Evolutionary conservation across 2,329 filamentous ascomycete genomes (phyloP), one percentile per base, ranked within the genome.

Genomic region (Arthrobotrys musiformis): DNA sequence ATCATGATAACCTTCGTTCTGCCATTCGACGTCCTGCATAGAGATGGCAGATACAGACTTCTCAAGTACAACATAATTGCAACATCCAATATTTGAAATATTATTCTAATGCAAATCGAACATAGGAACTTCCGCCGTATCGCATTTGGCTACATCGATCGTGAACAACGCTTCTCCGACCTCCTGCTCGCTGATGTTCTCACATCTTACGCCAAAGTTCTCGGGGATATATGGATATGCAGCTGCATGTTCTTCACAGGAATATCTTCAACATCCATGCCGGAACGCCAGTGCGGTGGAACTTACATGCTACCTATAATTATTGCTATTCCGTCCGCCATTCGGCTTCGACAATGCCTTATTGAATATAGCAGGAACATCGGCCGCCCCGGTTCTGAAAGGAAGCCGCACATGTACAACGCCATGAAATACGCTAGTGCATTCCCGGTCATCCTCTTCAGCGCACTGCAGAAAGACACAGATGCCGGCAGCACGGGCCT

Each of bases 91-190:
- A 0, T 13, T 1, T 15, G 28, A 13, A 6, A 15, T 15, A 28
- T 30, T 11, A 19, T 30, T 2, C 35, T 75, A 66, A 73, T 28
- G 8, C 28, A 17, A n/a, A 44, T 13, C 6, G 8, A 13, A 30
- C 30, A 42, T 61, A 80, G 80, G 9, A 94, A 90, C 0, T 85
- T 98, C 50, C 89, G 89, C 77, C 91, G 95, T 70, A 90, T 98
- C 77, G 89, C 89, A 80, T 85, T 97, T 48, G 95, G 95, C 24
- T 94, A 94, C 0, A 87, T 99, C 24, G 94, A 95, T 13, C 89
- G 92, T 80, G 92, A 97, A 83, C 93, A 94, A 67, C 97, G 97
- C 82, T 98, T 98, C 81, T 94, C 93, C 69, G 95, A 99, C 82
- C 91, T 98, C 63, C 85, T 99, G 73, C 89, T 99, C 17, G 94